phyloP scores from a whole-genome alignment of 208 protist genomes.

The Leishmania lainsoni region DNA sequence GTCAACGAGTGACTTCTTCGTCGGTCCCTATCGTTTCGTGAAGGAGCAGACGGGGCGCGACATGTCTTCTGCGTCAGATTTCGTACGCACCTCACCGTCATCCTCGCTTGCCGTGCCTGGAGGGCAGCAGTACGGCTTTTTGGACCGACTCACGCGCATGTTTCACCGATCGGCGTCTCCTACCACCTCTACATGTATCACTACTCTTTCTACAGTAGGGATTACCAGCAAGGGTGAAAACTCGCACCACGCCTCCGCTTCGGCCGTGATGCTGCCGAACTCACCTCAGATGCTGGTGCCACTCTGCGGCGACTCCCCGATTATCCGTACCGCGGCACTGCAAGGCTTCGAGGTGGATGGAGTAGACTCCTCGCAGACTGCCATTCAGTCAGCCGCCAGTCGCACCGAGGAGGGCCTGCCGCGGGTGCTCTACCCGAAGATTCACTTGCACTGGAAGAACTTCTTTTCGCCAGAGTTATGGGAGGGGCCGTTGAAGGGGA shows the following conservation, averaged over 20 bases:
- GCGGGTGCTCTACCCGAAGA: slow-evolving; percentile 33
- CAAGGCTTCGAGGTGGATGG: slow-evolving; percentile 87
- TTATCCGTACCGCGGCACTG: slow-evolving; percentile 62
- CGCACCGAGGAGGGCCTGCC: slow-evolving; percentile 64
- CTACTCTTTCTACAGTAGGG: background rate
- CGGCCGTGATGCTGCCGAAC: slow-evolving; percentile 1
- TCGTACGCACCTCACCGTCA: slow-evolving; percentile 37
- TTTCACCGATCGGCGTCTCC: background rate
- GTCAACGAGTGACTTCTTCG: slow-evolving; percentile 60
- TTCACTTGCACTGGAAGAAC: slow-evolving; percentile 79
- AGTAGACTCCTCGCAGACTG: slow-evolving; percentile 79
- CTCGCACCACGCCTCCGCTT: background rate
- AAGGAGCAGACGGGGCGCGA: slow-evolving; percentile 70
- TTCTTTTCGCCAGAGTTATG: slow-evolving; percentile 85
- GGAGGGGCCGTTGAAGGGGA: slow-evolving; percentile 48
- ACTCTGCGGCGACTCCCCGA: slow-evolving; percentile 90
- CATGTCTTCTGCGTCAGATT: slow-evolving; percentile 61
- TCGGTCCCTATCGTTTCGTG: slow-evolving; percentile 67
- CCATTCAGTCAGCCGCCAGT: slow-evolving; percentile 67
- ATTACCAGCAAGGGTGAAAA: background rate
- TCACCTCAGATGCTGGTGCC: slow-evolving; percentile 71
- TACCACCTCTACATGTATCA: background rate
- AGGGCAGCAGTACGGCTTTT: background rate
- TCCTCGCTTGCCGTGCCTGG: background rate
- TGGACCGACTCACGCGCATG: slow-evolving; percentile 4